Conservation (phyloP, 78 protist species). For the Chrysochromulina tobinii region DNA sequence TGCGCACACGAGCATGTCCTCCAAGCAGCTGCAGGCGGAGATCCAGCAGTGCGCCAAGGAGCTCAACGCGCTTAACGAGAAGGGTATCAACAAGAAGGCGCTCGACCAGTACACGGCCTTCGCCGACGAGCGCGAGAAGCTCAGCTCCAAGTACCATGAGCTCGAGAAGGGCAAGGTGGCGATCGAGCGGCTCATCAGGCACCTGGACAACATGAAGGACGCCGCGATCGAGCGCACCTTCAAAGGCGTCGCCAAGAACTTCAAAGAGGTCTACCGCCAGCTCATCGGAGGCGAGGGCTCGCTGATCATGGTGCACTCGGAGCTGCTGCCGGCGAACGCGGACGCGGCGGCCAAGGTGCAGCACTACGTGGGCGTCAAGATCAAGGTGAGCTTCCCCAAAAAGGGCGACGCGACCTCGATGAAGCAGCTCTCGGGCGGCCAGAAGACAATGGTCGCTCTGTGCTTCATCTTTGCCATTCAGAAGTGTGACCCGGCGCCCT, state of each 20-base stretch:
- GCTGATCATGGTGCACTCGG: not conserved
- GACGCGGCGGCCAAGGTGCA: not conserved
- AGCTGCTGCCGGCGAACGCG: not conserved
- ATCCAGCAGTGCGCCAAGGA: conserved; percentile 33
- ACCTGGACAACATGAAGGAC: conserved; percentile 88
- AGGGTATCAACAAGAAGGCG: conserved; percentile 94
- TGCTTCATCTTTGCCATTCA: conserved; percentile 98
- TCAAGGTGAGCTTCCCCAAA: conserved; percentile 39
- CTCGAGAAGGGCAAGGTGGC: conserved; percentile 62
- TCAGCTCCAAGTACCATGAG: conserved; percentile 51
- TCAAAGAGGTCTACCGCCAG: conserved; percentile 79
- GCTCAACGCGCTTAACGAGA: conserved; percentile 66
- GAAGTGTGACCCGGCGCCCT: conserved; percentile 97
- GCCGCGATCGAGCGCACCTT: conserved; percentile 92
- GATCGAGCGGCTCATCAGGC: conserved; percentile 72
- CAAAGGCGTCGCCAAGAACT: conserved; percentile 73
- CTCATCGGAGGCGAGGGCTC: conserved; percentile 85
- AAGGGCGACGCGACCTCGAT: conserved; percentile 36
- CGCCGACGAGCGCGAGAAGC: conserved; percentile 45
- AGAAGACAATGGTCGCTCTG: conserved; percentile 97
- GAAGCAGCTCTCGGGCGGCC: conserved; percentile 89
- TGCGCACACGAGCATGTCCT: not conserved
- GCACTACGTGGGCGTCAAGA: not conserved
- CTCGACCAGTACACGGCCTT: conserved; percentile 86
- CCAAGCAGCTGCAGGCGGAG: not conserved